phyloP scores from a whole-genome alignment of 1,284 basidiomycete species.

The Pterulicium gracile region DNA sequence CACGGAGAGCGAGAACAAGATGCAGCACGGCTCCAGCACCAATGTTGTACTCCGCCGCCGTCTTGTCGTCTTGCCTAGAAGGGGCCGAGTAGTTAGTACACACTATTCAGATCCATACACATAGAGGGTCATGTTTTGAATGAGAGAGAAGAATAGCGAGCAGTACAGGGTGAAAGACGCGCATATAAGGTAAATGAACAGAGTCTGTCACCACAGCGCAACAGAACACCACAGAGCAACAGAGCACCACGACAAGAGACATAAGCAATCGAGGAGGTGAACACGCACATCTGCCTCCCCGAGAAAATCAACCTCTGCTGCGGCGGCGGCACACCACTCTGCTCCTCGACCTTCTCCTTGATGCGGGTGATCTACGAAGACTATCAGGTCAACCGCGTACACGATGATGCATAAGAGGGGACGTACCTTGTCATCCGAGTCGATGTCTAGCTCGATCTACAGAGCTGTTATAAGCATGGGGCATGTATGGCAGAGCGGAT shows the following conservation, averaged over 20 bases:
- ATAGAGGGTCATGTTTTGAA: too few species aligned
- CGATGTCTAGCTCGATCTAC: conserved; percentile 94
- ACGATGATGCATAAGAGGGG: not conserved
- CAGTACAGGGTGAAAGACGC: too few species aligned
- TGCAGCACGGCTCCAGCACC: conserved; percentile 79
- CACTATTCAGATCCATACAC: not conserved
- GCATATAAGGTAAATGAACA: conserved; percentile 2
- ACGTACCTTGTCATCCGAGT: conserved; percentile 79
- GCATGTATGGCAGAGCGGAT: too few species aligned
- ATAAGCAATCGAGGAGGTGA: conserved; percentile 3
- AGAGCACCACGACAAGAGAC: conserved; percentile 2
- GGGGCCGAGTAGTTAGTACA: conserved; percentile 1
- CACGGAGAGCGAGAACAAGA: conserved; percentile 86
- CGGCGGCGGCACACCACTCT: conserved; percentile 94
- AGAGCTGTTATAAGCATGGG: conserved; percentile 6
- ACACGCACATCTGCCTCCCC: conserved; percentile 89
- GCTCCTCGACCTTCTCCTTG: conserved; percentile 99
- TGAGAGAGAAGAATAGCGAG: too few species aligned
- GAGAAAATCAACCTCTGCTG: conserved; percentile 95
- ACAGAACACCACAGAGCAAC: not conserved
- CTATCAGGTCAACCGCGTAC: not conserved
- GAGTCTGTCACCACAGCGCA: conserved; percentile 1
- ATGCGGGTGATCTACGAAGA: conserved; percentile 75
- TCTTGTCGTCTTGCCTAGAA: conserved; percentile 75
- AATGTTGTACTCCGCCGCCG: conserved; percentile 76